Evolutionary conservation across 805 yeast species (phyloP), one percentile per base, ranked within the genome.

Genomic region (Myxozyma neotropica): DNA sequence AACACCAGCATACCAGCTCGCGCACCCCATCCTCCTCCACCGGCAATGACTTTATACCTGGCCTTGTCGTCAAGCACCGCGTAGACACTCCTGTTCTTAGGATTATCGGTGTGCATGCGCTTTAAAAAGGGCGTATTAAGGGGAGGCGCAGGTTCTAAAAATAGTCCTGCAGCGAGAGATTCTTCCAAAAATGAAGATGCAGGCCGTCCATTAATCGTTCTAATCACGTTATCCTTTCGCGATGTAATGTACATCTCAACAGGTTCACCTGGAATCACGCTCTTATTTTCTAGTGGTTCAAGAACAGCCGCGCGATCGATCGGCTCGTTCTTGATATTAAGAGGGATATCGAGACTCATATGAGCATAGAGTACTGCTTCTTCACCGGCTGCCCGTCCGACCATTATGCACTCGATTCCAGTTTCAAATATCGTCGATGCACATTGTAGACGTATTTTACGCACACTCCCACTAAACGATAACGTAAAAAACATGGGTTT

Each of bases 11-110:
- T 81, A 35, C 81, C 81, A 1, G 87, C 84, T 57, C 86, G 81
- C 29, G 84, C 82, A 0, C 89, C 88, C 90, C 90, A 86, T 1
- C 86, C 84, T 1, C 89, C 87, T 1, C 91, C 91, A 3, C 91
- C 91, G 4, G 89, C 91, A 36, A 83, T 77, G 21, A 86, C 84
- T 67, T 81, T 80, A 69, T 74, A 80, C 55, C 78, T 74, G 54
- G 70, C 67, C 3, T 71, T 67, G 39, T 56, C 62, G 55, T 67
- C 61, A 15, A 59, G 5, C 10, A 58, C 55, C 13, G 64, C 66
- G 45, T 64, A 59, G n/a, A 64, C 62, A 15, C 57, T 42, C 19
- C 60, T 40, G 35, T 54, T 53, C 43, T 57, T 58, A 17, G 48
- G 56, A 36, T 48, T 48, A 10, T 51, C 59, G 5, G 29, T 47